A percentile compares a stretch with the other conserved stretches of the same genome.
Evolutionary conservation across 495 filamentous ascomycete species (phyloP).

Genomic region (Neurospora pannonica): DNA sequence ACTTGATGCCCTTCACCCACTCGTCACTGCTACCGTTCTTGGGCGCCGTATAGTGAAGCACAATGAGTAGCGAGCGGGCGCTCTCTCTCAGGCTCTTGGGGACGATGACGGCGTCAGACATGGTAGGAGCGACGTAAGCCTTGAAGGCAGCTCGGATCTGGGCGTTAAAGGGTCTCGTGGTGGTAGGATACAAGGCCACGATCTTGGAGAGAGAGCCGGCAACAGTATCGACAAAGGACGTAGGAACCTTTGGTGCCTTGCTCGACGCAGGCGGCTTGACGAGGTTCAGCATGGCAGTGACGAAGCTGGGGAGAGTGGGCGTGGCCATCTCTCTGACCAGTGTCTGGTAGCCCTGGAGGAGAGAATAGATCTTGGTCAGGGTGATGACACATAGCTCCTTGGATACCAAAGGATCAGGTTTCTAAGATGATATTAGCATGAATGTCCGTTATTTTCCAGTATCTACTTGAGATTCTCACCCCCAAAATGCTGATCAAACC

Average conservation of each 20-base stretch:
- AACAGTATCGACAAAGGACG: slow-evolving; percentile 49
- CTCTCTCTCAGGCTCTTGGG: slow-evolving; percentile 40
- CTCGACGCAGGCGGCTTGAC: slow-evolving; percentile 40
- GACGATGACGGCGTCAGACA: slow-evolving; percentile 32
- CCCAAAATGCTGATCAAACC: slow-evolving; percentile 60
- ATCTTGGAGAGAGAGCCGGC: slow-evolving; percentile 50
- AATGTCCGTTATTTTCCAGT: neutral
- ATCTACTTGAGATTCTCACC: slow-evolving; percentile 33
- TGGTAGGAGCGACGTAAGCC: slow-evolving; percentile 48
- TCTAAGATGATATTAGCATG: slow-evolving; percentile 36
- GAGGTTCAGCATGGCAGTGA: slow-evolving; percentile 61
- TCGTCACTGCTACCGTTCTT: slow-evolving; percentile 64
- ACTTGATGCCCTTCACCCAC: slow-evolving; percentile 57
- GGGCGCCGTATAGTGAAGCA: slow-evolving; percentile 63
- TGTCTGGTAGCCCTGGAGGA: slow-evolving; percentile 71
- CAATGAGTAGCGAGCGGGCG: slow-evolving; percentile 52
- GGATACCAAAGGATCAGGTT: slow-evolving; percentile 60
- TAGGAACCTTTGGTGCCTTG: slow-evolving; percentile 27
- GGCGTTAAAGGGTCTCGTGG: slow-evolving; percentile 61
- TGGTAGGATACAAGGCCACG: slow-evolving; percentile 67
- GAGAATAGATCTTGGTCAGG: slow-evolving; percentile 68
- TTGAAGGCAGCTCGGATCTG: slow-evolving; percentile 55
- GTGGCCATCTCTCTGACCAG: slow-evolving; percentile 82
- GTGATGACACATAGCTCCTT: slow-evolving; percentile 67
- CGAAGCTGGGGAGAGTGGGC: slow-evolving; percentile 64